Percentiles rank a stretch among this genome's conserved stretches.
Conservation (phyloP, 2,329 filamentous ascomycete species). For the Hypoxylon sp. region DNA sequence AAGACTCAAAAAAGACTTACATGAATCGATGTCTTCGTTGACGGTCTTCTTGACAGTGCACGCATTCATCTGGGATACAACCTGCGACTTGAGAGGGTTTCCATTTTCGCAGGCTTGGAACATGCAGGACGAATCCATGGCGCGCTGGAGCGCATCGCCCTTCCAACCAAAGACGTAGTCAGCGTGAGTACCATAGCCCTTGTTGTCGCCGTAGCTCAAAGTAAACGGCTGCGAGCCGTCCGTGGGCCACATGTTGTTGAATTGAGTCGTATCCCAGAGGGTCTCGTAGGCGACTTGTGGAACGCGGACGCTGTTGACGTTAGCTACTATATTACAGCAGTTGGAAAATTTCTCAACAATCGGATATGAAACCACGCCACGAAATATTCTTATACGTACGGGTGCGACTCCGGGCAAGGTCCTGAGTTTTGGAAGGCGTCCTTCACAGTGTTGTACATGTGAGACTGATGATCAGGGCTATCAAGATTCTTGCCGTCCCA, state of each 20-base stretch:
- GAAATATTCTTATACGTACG: conserved; percentile 38
- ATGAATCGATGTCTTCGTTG: conserved; percentile 49
- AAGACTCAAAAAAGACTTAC: conserved; percentile 32
- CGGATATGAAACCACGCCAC: background rate
- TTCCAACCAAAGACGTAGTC: conserved; percentile 59
- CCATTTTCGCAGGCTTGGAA: conserved; percentile 52
- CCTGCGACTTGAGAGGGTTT: conserved; percentile 48
- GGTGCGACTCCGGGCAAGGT: conserved; percentile 57
- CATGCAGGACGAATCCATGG: conserved; percentile 52
- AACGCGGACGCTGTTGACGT: conserved; percentile 50
- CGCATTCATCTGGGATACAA: conserved; percentile 47
- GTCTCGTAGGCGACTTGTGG: conserved; percentile 61
- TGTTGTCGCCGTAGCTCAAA: conserved; percentile 51
- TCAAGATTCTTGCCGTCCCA: conserved; percentile 63
- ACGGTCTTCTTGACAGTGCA: conserved; percentile 46
- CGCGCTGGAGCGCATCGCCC: conserved; percentile 51
- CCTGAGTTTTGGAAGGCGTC: conserved; percentile 50
- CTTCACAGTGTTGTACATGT: conserved; percentile 53
- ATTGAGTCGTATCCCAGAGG: conserved; percentile 59
- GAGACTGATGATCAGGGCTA: conserved; percentile 50
- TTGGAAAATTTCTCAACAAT: background rate
- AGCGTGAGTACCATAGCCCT: conserved; percentile 56
- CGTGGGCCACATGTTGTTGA: conserved; percentile 56
- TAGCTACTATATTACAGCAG: background rate
- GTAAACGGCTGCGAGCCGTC: conserved; percentile 53